Evolutionary conservation across 257 asterid genomes (phyloP).

Genomic region (Ajuga chamaepitys): DNA sequence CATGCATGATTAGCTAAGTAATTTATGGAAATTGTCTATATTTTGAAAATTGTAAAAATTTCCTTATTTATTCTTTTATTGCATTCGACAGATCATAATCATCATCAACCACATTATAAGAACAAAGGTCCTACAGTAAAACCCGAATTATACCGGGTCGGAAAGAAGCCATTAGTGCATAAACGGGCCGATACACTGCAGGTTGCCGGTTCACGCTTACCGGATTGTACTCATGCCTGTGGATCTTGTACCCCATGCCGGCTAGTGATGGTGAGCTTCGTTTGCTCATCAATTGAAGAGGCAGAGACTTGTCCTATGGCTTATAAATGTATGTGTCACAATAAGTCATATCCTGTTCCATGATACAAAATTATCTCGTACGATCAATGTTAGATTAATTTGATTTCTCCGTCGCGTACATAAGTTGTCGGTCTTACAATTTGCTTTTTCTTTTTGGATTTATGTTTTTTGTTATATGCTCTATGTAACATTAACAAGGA

Average conservation of each 20-base stretch:
- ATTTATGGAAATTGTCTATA: too few relatives aligned
- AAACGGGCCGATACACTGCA: constrained; percentile 35
- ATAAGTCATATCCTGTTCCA: constrained; percentile 86
- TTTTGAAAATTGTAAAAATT: too few relatives aligned
- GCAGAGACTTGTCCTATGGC: constrained; percentile 94
- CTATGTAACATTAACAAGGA: constrained; percentile 2
- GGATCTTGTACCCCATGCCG: constrained; percentile 89
- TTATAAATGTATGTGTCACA: constrained; percentile 82
- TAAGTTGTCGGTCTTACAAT: background rate
- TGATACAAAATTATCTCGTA: constrained; percentile 10
- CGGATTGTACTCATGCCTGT: constrained; percentile 84
- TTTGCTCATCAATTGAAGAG: constrained; percentile 75
- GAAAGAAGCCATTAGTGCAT: constrained; percentile 13
- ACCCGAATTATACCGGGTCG: background rate
- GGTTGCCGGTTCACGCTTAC: constrained; percentile 69
- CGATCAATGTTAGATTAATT: background rate
- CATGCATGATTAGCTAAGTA: too few relatives aligned
- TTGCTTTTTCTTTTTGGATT: background rate
- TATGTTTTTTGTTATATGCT: background rate
- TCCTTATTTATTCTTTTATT: background rate
- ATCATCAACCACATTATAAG: constrained; percentile 6
- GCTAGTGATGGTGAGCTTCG: constrained; percentile 81
- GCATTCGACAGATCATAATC: constrained; percentile 24
- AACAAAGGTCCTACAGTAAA: background rate
- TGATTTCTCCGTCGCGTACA: constrained; percentile 6